Base-by-base conservation (phyloP, 176 grass and related monocot genomes). In the Carex myosuroides region DNA sequence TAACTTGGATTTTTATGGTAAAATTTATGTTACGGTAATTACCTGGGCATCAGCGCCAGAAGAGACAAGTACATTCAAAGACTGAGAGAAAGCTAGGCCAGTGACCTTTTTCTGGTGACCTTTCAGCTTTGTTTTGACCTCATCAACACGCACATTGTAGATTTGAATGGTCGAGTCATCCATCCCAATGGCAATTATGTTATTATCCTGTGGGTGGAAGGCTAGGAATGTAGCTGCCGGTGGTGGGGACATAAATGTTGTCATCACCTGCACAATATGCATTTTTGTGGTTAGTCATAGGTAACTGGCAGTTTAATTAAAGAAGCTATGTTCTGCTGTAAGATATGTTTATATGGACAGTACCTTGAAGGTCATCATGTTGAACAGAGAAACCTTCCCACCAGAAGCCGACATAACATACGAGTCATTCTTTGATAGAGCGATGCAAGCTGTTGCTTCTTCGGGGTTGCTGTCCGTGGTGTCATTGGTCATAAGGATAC, bases 331-430 rank as follows among this genome's bases (percentile, higher is more conserved):
- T 63, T 60, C 8, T 55, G 3, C 7, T 33, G 5, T 33, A 56
- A 33, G 22, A 13, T 32, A 48, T 46, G 32, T 63, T 14, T 81
- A 48, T 63, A 62, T 46, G 1, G 54, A 63, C 16, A 14, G 46
- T 89, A 95, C 96, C 91, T 99, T 99, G 88, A 95, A 99, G 33
- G 97, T 99, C 97, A 99, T 99, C 97, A 99, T 99, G 86, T 99
- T 99, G 88, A 99, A 99, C 63, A 99, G 81, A 13, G 93, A 99
- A 41, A 99, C 93, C 85, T 99, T 99, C 62, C 97, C 97, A 57
- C 97, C 97, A 88, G 97, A 99, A 57, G 93, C 97, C 67, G 93
- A 99, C 97, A 99, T 99, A 69, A 99, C 97, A 85, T 99, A 99
- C 0, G 97, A 99, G 61, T 99, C 97, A 82, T 99, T 99, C 86